Conservation (phyloP, 345 rosid genomes). For the Gossypium sturtianum region DNA sequence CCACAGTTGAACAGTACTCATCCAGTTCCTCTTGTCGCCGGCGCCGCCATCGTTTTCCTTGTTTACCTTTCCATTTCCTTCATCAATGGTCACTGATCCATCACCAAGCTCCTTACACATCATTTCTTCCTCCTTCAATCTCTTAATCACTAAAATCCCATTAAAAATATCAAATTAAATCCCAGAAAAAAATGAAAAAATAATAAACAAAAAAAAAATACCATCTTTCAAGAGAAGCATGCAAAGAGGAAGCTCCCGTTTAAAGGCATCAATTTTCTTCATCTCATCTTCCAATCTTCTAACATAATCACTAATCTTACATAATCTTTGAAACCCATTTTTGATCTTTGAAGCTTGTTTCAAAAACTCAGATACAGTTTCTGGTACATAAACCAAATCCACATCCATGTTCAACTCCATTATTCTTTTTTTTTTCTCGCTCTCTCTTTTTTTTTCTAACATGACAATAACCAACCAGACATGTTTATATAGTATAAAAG, state of each 20-base stretch:
- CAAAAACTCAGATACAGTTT: slow-evolving; percentile 41
- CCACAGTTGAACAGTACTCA: slow-evolving; percentile 69
- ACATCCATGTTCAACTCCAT: slow-evolving; percentile 71
- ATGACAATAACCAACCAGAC: slow-evolving; percentile 15
- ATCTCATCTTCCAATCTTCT: slow-evolving; percentile 54
- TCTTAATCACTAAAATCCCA: slow-evolving; percentile 41
- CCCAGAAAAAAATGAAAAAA: slow-evolving; percentile 1
- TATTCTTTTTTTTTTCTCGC: background rate
- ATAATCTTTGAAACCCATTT: slow-evolving; percentile 30
- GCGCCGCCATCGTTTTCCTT: slow-evolving; percentile 31
- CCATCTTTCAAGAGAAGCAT: slow-evolving; percentile 69
- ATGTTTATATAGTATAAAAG: slow-evolving; percentile 17
- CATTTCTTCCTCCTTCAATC: slow-evolving; percentile 51
- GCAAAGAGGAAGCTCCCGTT: slow-evolving; percentile 76
- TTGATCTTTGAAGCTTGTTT: slow-evolving; percentile 36
- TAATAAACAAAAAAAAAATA: slow-evolving; percentile 16
- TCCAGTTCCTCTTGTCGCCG: slow-evolving; percentile 50
- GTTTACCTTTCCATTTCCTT: slow-evolving; percentile 24
- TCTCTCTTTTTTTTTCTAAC: background rate
- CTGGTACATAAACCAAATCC: slow-evolving; percentile 38
- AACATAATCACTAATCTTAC: slow-evolving; percentile 46
- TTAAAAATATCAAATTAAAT: slow-evolving; percentile 9
- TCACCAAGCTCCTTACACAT: slow-evolving; percentile 23
- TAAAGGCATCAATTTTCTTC: slow-evolving; percentile 64
- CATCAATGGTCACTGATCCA: slow-evolving; percentile 23